Percentiles rank a stretch among this genome's conserved stretches.
phyloP scores from a whole-genome alignment of 78 protist species.

The Thecamonas trahens region DNA sequence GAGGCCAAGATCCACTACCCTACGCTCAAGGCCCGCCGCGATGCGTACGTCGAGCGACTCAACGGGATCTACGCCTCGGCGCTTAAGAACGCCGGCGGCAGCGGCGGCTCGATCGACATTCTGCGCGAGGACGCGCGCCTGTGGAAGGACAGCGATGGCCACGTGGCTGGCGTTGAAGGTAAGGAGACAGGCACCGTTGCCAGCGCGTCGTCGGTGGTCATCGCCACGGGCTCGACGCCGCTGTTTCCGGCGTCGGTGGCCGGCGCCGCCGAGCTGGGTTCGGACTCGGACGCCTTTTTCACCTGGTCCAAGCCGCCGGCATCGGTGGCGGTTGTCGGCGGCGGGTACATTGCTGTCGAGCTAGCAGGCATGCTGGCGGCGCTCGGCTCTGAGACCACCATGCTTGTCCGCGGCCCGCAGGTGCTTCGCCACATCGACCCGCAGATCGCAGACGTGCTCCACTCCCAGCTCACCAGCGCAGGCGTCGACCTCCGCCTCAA shows the following conservation, averaged over 20 bases:
- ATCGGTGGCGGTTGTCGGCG: constrained; percentile 41
- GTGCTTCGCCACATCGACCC: constrained; percentile 71
- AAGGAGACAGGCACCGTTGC: too few species aligned
- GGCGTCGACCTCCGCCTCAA: constrained; percentile 28
- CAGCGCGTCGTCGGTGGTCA: too few species aligned
- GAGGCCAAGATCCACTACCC: constrained; percentile 30
- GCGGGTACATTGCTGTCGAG: constrained; percentile 84
- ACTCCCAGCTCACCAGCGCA: constrained; percentile 31
- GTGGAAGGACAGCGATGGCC: too few species aligned
- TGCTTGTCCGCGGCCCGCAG: constrained; percentile 55
- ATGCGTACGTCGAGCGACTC: constrained; percentile 67
- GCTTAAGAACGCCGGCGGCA: constrained; percentile 17
- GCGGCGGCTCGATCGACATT: too few species aligned
- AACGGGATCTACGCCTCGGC: constrained; percentile 65
- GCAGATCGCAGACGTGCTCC: constrained; percentile 15
- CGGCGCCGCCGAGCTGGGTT: too few species aligned
- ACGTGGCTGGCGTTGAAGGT: too few species aligned
- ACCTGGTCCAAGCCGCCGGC: too few species aligned
- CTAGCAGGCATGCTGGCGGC: constrained; percentile 66
- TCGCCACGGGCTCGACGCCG: too few species aligned
- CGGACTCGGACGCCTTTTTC: too few species aligned
- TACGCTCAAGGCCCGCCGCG: constrained; percentile 36
- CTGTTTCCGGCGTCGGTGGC: too few species aligned
- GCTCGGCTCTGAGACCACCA: constrained; percentile 45
- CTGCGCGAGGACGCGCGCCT: too few species aligned